phyloP scores from a whole-genome alignment of 2,329 filamentous ascomycete genomes.

The Phyllosticta capitalensis region DNA sequence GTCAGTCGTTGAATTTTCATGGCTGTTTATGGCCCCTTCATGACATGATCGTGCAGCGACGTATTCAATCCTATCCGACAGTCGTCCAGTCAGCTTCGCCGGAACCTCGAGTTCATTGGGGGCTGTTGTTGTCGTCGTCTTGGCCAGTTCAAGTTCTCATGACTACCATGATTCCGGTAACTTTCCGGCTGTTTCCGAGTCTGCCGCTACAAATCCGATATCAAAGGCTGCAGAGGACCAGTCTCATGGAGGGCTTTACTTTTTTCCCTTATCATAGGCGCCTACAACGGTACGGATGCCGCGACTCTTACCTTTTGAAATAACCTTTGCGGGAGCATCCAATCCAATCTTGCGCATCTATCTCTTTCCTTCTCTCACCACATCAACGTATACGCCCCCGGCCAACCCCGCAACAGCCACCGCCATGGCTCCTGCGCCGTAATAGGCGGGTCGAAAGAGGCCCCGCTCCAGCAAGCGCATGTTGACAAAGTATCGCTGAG shows the following conservation, averaged over 20 bases:
- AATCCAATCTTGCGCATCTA: not conserved
- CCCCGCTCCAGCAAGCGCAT: slow-evolving; percentile 35
- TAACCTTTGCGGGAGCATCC: not conserved
- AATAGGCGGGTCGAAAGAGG: slow-evolving; percentile 29
- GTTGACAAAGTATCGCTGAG: slow-evolving; percentile 38
- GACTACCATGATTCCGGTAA: not conserved
- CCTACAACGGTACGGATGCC: not conserved
- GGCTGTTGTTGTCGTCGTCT: not conserved
- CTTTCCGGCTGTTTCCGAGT: not conserved
- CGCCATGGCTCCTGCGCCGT: slow-evolving; percentile 20
- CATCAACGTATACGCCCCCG: slow-evolving; percentile 12
- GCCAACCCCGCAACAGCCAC: slow-evolving; percentile 20
- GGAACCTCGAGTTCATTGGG: not conserved
- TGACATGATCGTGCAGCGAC: not conserved
- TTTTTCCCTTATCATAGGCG: not conserved
- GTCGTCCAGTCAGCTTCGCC: not conserved
- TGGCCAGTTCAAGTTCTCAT: not conserved
- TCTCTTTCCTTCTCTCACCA: slow-evolving; percentile 7
- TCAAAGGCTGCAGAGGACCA: not conserved
- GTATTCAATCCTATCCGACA: not conserved
- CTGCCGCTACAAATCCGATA: not conserved
- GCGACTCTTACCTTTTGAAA: not conserved
- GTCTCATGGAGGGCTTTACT: not conserved
- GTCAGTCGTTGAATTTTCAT: not conserved
- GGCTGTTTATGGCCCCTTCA: not conserved